Evolutionary conservation across 192 early-diverging fungal species (phyloP).

Genomic region (Entophlyctis luteolus): DNA sequence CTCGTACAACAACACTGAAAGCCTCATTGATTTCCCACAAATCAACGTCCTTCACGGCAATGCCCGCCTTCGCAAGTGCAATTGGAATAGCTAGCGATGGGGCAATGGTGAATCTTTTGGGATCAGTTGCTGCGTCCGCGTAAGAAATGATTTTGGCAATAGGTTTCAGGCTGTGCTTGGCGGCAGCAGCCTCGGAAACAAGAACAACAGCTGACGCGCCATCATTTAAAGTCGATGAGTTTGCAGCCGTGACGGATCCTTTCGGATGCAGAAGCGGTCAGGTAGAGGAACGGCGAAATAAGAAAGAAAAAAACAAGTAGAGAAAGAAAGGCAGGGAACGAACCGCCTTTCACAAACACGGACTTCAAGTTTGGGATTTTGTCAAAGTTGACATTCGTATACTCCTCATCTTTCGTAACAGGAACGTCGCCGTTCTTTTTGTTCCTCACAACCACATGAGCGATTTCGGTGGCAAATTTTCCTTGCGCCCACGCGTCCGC

Average conservation of each 20-base stretch:
- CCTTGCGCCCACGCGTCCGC: conserved; percentile 83
- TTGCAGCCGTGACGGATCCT: conserved; percentile 91
- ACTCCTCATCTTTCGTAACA: conserved; percentile 87
- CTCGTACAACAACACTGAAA: conserved; percentile 86
- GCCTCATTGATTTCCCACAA: conserved; percentile 98
- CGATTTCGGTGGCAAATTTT: conserved; percentile 74
- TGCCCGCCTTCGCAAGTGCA: conserved; percentile 81
- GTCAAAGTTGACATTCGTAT: conserved; percentile 87
- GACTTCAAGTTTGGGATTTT: conserved; percentile 68
- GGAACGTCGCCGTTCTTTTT: conserved; percentile 73
- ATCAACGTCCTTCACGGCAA: conserved; percentile 78
- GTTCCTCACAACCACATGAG: conserved; percentile 74
- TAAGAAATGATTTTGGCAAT: conserved; percentile 82
- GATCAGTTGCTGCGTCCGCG: conserved; percentile 85
- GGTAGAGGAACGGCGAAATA: neutral
- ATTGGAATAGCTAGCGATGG: conserved; percentile 88
- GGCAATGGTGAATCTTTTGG: conserved; percentile 93
- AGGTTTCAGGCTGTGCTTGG: conserved; percentile 75
- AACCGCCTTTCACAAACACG: conserved; percentile 83
- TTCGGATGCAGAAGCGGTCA: conserved; percentile 16
- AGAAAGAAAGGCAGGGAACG: neutral
- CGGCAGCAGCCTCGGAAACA: conserved; percentile 70
- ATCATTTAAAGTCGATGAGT: conserved; percentile 92
- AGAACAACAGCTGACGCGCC: conserved; percentile 90
- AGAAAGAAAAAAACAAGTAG: neutral